Evolutionary conservation across 169 alveolate species (phyloP).

Genomic region (Eimeria necatrix): DNA sequence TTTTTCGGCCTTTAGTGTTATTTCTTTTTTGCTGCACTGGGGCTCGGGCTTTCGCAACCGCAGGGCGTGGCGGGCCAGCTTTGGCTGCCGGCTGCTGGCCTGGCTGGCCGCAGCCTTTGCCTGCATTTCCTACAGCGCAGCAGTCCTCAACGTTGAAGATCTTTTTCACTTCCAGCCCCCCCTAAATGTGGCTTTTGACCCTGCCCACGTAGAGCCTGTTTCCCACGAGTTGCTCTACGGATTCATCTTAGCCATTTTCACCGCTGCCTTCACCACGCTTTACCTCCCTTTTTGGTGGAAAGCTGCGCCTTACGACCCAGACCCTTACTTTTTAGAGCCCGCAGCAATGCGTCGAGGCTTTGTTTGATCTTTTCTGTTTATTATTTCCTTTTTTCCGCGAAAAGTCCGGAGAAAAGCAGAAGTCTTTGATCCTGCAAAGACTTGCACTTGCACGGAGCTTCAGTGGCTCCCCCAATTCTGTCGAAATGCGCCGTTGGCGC

Average conservation of each 20-base stretch:
- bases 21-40: conserved; percentile 22
- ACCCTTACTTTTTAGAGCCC: conserved; percentile 34
- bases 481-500: no score
- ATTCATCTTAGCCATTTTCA: background rate
- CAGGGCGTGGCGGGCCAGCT: conserved; percentile 37
- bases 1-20: background rate
- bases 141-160: conserved; percentile 11
- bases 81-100: conserved; percentile 10
- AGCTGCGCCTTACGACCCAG: conserved; percentile 57
- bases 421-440: no score
- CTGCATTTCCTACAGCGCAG: background rate
- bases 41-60: conserved; percentile 44
- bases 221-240: conserved; percentile 57
- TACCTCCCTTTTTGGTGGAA: conserved; percentile 63
- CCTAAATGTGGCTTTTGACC: conserved; percentile 56
- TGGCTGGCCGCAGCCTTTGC: background rate
- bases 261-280: background rate
- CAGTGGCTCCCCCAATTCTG: no score
- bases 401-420: no score
- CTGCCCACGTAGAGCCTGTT: conserved; percentile 46
- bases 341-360: background rate
- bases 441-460: no score
- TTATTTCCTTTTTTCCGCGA: background rate
- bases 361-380: background rate
- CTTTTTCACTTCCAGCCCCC: conserved; percentile 50